Evolutionary conservation across 441 rosid species (phyloP), one percentile per base, ranked within the genome.

Genomic region (Gossypium schwendimanii): DNA sequence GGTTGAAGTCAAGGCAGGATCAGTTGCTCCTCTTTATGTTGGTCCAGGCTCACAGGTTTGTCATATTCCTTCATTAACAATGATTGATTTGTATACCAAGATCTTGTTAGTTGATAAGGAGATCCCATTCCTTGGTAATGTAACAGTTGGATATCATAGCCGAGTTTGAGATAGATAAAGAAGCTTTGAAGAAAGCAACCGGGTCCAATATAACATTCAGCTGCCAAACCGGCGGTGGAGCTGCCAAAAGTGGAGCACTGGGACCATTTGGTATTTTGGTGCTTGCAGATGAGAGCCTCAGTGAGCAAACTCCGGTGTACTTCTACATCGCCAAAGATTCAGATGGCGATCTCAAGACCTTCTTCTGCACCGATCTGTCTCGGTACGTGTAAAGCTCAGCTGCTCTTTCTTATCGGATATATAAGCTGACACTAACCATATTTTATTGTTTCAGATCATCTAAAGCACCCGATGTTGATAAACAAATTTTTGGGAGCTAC

Each of bases 221-320:
- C 73, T 91, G 98, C 82, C 41, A 66, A 17, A 55, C 41, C 15
- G 70, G 79, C 3, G 87, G 88, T 0, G 97, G 97, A 20, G 87
- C 94, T 11, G 75, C 86, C 4, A 79, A 84, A 26, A 87, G 93
- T 4, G 89, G 94, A 12, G 81, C 85, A 2, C 70, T 91, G 33
- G 99, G 99, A 39, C 99, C 99, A 6, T 94, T 92, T 59, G 99
- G 99, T 28, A 69, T 92, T 73, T 82, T 87, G 2, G 96, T 89
- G 60, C 84, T 92, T 0, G 94, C 98, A 0, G 91, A 89, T 44
- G 75, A 83, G 2, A 62, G 73, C 45, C 89, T 84, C 26, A 57
- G 83, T 0, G 99, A 94, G 79, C 88, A 87, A 15, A 94, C 99
- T 1, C 94, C 98, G 0, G 81, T 94, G 14, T 91, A 84, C 81